These are phyloP conservation scores for Chaetoceros tenuissimus DNA, from an alignment of 108 stramenopile genomes.

Conservation along the genomic window DNA sequence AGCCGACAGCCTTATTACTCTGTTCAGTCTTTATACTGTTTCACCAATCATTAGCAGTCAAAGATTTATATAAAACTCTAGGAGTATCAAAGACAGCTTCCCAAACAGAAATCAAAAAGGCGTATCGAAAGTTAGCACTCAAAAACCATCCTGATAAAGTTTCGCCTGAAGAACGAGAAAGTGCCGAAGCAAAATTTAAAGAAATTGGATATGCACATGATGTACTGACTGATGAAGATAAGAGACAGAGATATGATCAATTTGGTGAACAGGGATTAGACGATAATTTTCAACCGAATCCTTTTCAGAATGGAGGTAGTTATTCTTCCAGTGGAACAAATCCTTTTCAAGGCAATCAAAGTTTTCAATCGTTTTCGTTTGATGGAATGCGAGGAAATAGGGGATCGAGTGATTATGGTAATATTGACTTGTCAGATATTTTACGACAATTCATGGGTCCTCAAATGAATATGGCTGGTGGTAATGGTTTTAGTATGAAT, in stretches of 20 bases:
- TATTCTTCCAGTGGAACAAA: conserved; percentile 10
- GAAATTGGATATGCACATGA: conserved; percentile 93
- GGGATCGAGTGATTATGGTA: conserved; percentile 15
- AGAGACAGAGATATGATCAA: conserved; percentile 84
- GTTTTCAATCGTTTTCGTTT: conserved; percentile 12
- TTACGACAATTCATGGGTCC: conserved; percentile 35
- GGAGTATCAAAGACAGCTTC: conserved; percentile 38
- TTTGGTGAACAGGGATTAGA: conserved; percentile 87
- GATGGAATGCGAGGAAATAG: conserved; percentile 16
- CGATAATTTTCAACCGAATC: no score
- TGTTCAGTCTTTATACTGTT: no score
- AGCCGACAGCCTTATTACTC: no score
- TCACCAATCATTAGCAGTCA: no score
- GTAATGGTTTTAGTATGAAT: background rate
- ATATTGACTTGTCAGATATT: conserved; percentile 29
- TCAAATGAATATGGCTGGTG: background rate
- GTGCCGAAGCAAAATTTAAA: conserved; percentile 80
- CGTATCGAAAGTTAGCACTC: conserved; percentile 72
- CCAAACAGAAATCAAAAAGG: conserved; percentile 64
- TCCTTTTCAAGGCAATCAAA: conserved; percentile 9
- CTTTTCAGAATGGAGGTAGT: conserved; percentile 20
- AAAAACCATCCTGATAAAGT: conserved; percentile 93
- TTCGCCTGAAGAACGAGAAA: conserved; percentile 15
- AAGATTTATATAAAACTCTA: conserved; percentile 51
- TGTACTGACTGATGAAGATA: conserved; percentile 83